Percentiles rank a stretch among this genome's conserved stretches.
Evolutionary conservation across 257 asterid genomes (phyloP).

Genomic region (Solanum ahanhuiri): DNA sequence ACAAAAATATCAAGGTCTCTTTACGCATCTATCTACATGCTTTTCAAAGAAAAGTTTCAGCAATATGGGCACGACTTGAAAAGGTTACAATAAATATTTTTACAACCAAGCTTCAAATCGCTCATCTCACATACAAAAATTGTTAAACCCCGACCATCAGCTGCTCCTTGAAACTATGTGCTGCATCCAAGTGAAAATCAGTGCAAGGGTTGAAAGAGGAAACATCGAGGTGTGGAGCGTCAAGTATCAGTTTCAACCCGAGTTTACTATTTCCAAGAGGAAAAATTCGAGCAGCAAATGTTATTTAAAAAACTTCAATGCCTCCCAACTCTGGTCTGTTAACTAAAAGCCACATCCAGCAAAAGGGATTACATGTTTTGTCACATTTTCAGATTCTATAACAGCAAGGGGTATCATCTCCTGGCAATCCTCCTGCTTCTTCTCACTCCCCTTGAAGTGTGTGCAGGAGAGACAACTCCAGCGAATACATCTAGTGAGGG

Average conservation of each 20-base stretch:
- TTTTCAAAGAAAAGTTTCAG: neutral
- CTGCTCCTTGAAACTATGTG: neutral
- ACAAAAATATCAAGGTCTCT: neutral
- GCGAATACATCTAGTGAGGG: neutral
- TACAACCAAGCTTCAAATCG: neutral
- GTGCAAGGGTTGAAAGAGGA: neutral
- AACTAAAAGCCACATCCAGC: neutral
- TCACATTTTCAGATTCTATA: neutral
- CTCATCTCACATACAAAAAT: neutral
- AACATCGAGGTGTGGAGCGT: neutral
- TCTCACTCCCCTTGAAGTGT: conserved; percentile 8
- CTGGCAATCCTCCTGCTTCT: conserved; percentile 17
- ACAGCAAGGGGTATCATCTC: conserved; percentile 11
- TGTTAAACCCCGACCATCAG: neutral
- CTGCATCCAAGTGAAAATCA: neutral
- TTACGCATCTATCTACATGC: conserved; percentile 10
- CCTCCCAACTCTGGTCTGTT: neutral
- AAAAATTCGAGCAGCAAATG: neutral
- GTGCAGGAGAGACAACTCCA: conserved; percentile 6
- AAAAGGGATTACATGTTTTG: neutral
- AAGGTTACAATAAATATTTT: neutral
- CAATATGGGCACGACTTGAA: neutral
- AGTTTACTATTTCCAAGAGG: neutral
- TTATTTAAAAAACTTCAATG: neutral
- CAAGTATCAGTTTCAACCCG: neutral